These are phyloP conservation scores for Lachnellula suecica DNA, from an alignment of 2,329 filamentous ascomycete genomes.

Conservation along the genomic window DNA sequence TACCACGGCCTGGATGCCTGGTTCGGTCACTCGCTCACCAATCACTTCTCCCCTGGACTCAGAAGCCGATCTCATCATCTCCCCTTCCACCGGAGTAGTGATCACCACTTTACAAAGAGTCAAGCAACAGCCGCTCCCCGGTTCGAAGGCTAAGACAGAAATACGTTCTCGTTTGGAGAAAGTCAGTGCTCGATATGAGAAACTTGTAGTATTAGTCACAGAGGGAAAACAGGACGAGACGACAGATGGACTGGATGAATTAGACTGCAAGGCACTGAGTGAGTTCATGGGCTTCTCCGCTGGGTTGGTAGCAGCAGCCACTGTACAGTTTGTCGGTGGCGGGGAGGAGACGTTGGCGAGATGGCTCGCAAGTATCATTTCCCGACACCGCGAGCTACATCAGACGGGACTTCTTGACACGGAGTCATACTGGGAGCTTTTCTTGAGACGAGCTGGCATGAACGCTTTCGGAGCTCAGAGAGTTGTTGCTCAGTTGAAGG, in stretches of 20 bases:
- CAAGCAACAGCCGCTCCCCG: constrained; percentile 70
- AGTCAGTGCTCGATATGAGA: constrained; percentile 62
- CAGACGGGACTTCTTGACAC: constrained; percentile 43
- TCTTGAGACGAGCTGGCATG: constrained; percentile 63
- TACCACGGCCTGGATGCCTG: constrained; percentile 34
- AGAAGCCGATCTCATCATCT: constrained; percentile 74
- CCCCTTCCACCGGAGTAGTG: constrained; percentile 67
- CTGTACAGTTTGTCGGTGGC: constrained; percentile 49
- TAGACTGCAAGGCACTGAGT: constrained; percentile 24
- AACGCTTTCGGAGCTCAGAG: constrained; percentile 72
- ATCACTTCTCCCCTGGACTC: constrained; percentile 40
- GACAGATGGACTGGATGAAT: constrained; percentile 26
- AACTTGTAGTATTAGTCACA: constrained; percentile 67
- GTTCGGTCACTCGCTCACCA: constrained; percentile 35
- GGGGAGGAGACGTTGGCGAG: constrained; percentile 47
- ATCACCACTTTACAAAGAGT: constrained; percentile 70
- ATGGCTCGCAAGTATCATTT: constrained; percentile 55
- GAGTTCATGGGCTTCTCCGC: constrained; percentile 31
- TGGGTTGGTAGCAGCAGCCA: constrained; percentile 39
- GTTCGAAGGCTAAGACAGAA: constrained; percentile 45
- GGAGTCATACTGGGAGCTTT: constrained; percentile 67
- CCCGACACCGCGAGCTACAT: constrained; percentile 32
- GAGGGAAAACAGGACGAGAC: constrained; percentile 47
- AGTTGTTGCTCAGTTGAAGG: constrained; percentile 50
- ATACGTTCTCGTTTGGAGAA: constrained; percentile 55